phyloP scores from a whole-genome alignment of 768 basidiomycete genomes.

The Crassisporium funariophilum region DNA sequence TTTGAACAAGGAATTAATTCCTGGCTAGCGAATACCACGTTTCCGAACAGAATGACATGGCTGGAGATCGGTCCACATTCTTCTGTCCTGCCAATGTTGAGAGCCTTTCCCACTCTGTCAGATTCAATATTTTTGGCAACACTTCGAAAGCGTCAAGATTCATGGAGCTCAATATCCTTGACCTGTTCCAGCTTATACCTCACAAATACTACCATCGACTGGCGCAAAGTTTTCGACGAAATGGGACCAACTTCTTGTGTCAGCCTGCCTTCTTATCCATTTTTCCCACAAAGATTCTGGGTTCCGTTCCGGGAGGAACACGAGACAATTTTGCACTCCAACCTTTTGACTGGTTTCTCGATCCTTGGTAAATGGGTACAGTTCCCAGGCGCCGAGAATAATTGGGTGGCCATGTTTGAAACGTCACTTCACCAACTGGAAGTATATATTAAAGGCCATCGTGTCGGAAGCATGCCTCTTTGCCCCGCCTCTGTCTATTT shows the following conservation, averaged over 20 bases:
- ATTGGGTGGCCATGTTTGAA: constrained; percentile 49
- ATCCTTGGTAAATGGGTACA: constrained; percentile 37
- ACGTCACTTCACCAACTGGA: constrained; percentile 49
- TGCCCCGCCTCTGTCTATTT: constrained; percentile 71
- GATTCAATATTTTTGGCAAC: constrained; percentile 48
- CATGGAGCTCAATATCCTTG: constrained; percentile 46
- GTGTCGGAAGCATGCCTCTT: constrained; percentile 54
- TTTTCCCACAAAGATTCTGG: constrained; percentile 59
- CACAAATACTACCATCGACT: constrained; percentile 43
- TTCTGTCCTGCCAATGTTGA: constrained; percentile 58
- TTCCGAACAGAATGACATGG: constrained; percentile 43
- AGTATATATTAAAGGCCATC: constrained; percentile 54
- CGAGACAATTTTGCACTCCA: background rate
- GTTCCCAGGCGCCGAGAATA: constrained; percentile 38
- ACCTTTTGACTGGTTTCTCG: constrained; percentile 7
- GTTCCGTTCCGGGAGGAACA: constrained; percentile 40
- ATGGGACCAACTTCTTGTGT: constrained; percentile 41
- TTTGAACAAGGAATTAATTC: constrained; percentile 55
- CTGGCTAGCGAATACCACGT: constrained; percentile 32
- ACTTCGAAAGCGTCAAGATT: constrained; percentile 44
- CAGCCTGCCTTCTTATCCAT: constrained; percentile 68
- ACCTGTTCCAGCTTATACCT: constrained; percentile 53
- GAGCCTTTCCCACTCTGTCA: constrained; percentile 36
- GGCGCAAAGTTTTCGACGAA: constrained; percentile 57
- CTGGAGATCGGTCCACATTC: constrained; percentile 72